Base-by-base conservation (phyloP, 257 asterid genomes). In the Thymus quinquecostatus region DNA sequence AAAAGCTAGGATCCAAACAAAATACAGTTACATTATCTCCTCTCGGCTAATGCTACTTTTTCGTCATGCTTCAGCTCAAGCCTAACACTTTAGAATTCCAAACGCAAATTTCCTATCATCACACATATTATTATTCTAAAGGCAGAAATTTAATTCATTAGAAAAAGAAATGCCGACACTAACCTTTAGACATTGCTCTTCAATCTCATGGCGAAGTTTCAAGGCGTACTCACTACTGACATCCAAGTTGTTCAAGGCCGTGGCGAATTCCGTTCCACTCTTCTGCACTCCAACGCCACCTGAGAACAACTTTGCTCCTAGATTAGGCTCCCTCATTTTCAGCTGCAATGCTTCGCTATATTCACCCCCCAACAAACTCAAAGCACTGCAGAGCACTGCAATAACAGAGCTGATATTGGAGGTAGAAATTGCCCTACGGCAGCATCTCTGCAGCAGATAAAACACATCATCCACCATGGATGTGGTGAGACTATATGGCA, bases 391-490 rank as follows among this genome's bases (percentile, higher is more conserved):
- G 66, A 94, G 84, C 72, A 94, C 83, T 3, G 96, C 97, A 75
- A 94, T 85, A 59, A 94, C 97, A 12, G 98, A 89, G 88, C 84
- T 85, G 66, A 91, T 86, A 73, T 91, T 91, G 61, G 92, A 85
- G 66, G 98, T 94, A 33, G 97, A 89, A 71, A 94, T 82, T 10
- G 98, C 88, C 85, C 98, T 86, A 38, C 95, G 82, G 71, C 97
- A 94, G 81, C 99, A 94, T 76, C 96, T 94, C 86, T 94, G 99
- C 79, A 94, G 76, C 80, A 94, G 97, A 68, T 91, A 94, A 55
- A 94, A 94, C 74, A 89, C 97, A 61, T 94, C 99, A 82, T 94
- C 98, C 81, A 91, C 98, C 99, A 94, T 86, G 51, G 98, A 94
- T 5, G 98, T 94, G 29, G 97, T 94, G 65, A 94, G 96, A 79